A percentile compares a stretch with the other conserved stretches of the same genome.
Evolutionary conservation across 345 rosid genomes (phyloP).

Genomic region (Dipteronia dyeriana): DNA sequence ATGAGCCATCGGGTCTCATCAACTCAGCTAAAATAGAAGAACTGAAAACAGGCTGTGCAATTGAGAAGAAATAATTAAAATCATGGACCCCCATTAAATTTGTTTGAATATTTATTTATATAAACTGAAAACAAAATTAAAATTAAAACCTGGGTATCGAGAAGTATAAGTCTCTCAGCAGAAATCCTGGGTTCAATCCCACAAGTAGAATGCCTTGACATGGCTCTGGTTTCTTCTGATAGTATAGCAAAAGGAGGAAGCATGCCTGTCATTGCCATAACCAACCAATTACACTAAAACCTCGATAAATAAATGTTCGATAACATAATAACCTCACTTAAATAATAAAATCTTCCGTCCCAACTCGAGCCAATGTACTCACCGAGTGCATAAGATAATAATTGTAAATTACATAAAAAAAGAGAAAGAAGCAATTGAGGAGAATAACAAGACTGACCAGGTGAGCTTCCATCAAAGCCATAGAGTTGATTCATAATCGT

Average conservation of each 20-base stretch:
- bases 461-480: constrained; percentile 67
- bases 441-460: constrained; percentile 44
- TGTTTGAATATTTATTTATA: neutral
- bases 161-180: constrained; percentile 73
- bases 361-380: too few species aligned
- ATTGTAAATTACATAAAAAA: too few species aligned
- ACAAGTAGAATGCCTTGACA: constrained; percentile 67
- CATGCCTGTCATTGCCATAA: constrained; percentile 48
- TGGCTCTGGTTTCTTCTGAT: constrained; percentile 64
- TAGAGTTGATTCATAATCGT: constrained; percentile 81
- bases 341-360: too few species aligned
- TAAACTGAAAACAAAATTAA: neutral
- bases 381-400: too few species aligned
- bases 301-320: too few species aligned
- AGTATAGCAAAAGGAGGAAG: constrained; percentile 67
- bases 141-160: constrained; percentile 65
- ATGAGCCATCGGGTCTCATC: constrained; percentile 76
- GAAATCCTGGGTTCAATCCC: constrained; percentile 88
- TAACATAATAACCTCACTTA: too few species aligned
- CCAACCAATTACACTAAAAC: too few species aligned
- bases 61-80: constrained; percentile 1
- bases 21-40: constrained; percentile 79
- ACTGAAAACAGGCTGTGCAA: constrained; percentile 80
- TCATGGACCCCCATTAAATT: neutral
- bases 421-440: too few species aligned